Evolutionary conservation across 2,329 filamentous ascomycete genomes (phyloP), one percentile per base, ranked within the genome.

Genomic region (Ambrosiella cleistominuta): DNA sequence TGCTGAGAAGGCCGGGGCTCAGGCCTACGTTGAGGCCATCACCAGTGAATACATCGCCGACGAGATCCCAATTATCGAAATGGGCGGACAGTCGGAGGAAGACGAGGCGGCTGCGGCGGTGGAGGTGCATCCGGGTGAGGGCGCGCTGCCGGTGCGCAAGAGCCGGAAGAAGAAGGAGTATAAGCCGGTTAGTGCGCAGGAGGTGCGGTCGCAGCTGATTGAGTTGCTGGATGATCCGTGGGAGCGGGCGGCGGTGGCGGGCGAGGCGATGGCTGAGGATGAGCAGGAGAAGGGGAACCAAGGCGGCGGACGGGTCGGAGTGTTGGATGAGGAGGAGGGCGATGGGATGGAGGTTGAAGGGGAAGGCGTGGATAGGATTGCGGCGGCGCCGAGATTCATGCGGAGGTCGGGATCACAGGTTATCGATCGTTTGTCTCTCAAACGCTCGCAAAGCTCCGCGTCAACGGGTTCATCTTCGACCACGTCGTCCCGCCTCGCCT

Each of bases 1-100:
- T 62, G 89, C 88, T 39, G 82, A 88, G 67, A 89, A 94, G 65
- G 87, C 87, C 1, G 90, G 91, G 67, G 91, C 89, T 67, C 79
- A 85, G 61, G 93, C 93, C 0, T 98, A 98, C 72, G 77, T 98
- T 64, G 83, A 82, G 63, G 88, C 88, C 6, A 86, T 98, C 56
- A 89, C 95, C 65, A 90, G 96, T 66, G 80, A 80, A 54, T 85
- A 83, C 60, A 75, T 76, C 64, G 85, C 87, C 51, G 83, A 93
- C 57, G 85, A 88, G 57, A 79, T 85, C 69, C 85, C 90, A 63
- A 85, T 95, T 64, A 70, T 88, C 7, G 79, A 83, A 50, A 62
- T 62, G 8, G 66, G 66, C 36, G 59, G 66, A 59, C 68, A 71
- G 38, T 74, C 70, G 55, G 44, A 50, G 3, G 55, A 50, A 9